phyloP scores from a whole-genome alignment of 257 asterid genomes.

The Sherardia arvensis region DNA sequence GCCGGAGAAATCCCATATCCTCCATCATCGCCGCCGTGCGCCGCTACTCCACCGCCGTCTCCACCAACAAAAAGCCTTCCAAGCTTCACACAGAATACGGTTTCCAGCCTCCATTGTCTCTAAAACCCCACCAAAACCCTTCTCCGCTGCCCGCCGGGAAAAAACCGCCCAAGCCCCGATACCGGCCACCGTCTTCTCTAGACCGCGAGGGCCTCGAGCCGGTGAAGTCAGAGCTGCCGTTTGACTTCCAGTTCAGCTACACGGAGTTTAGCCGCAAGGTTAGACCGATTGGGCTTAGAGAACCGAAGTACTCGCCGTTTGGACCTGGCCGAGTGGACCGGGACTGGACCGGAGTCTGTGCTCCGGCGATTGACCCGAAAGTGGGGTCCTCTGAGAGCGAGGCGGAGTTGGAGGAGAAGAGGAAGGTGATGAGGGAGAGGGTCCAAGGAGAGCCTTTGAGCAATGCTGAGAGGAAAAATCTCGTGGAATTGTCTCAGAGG shows the following conservation, averaged over 20 bases:
- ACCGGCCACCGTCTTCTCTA: slow-evolving; percentile 85
- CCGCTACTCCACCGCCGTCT: slow-evolving; percentile 21
- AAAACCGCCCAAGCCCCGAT: slow-evolving; percentile 44
- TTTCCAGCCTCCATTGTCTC: slow-evolving; percentile 63
- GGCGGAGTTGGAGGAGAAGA: slow-evolving; percentile 62
- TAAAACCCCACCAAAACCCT: slow-evolving; percentile 31
- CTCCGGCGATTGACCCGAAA: slow-evolving; percentile 78
- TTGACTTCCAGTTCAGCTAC: slow-evolving; percentile 94
- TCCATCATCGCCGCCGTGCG: slow-evolving; percentile 22
- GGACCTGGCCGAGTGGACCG: slow-evolving; percentile 78
- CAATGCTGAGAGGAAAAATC: slow-evolving; percentile 62
- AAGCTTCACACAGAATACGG: slow-evolving; percentile 53
- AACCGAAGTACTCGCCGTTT: slow-evolving; percentile 90
- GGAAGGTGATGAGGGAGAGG: slow-evolving; percentile 40
- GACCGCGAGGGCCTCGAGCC: slow-evolving; percentile 37
- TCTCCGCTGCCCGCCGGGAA: slow-evolving; percentile 6
- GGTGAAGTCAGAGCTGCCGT: slow-evolving; percentile 53
- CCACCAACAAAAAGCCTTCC: slow-evolving; percentile 24
- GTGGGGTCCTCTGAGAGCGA: slow-evolving; percentile 44
- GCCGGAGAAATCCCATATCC: slow-evolving; percentile 28
- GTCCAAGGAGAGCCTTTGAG: slow-evolving; percentile 67
- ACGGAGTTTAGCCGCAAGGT: slow-evolving; percentile 61
- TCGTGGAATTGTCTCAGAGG: slow-evolving; percentile 65
- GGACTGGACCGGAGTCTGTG: slow-evolving; percentile 93
- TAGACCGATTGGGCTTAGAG: slow-evolving; percentile 87